Percentiles rank a stretch among this genome's conserved stretches.
These are phyloP conservation scores for Cercophora sp. DNA, from an alignment of 495 filamentous ascomycete genomes.

Conservation along the genomic window DNA sequence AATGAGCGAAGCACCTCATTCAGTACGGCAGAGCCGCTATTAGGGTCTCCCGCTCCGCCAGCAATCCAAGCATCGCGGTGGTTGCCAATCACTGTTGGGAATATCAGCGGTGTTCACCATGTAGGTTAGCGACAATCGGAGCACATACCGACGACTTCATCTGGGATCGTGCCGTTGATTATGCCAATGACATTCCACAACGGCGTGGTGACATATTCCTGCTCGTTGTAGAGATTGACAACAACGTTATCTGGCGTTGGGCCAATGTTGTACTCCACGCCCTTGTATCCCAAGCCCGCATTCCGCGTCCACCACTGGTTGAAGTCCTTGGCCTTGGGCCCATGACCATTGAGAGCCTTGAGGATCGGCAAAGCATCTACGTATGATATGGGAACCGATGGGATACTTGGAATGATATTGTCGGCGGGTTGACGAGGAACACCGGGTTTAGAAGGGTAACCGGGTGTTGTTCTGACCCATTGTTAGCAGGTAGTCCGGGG, in stretches of 20 bases:
- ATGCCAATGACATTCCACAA: slow-evolving; percentile 94
- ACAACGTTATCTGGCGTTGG: slow-evolving; percentile 73
- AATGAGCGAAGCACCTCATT: slow-evolving; percentile 83
- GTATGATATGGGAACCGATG: slow-evolving; percentile 90
- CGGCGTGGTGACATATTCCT: slow-evolving; percentile 85
- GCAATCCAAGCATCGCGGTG: slow-evolving; percentile 94
- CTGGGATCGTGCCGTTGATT: slow-evolving; percentile 80
- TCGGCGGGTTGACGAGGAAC: slow-evolving; percentile 71
- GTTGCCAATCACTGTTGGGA: slow-evolving; percentile 68
- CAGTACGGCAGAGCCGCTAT: slow-evolving; percentile 84
- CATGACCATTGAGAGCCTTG: slow-evolving; percentile 83
- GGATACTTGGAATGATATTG: slow-evolving; percentile 71
- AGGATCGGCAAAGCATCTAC: slow-evolving; percentile 79
- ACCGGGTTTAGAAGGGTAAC: slow-evolving; percentile 89
- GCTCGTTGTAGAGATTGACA: slow-evolving; percentile 80
- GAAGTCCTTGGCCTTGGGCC: slow-evolving; percentile 73
- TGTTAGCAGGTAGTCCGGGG: slow-evolving; percentile 5
- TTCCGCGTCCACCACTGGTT: slow-evolving; percentile 65
- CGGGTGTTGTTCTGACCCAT: slow-evolving; percentile 68
- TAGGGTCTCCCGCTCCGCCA: slow-evolving; percentile 82
- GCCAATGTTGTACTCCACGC: slow-evolving; percentile 87
- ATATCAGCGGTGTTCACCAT: neutral
- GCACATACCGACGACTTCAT: slow-evolving; percentile 57
- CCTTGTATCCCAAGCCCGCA: slow-evolving; percentile 72
- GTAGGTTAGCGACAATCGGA: neutral